phyloP scores from a whole-genome alignment of 345 rosid species.

The Eucalyptus brandiana region DNA sequence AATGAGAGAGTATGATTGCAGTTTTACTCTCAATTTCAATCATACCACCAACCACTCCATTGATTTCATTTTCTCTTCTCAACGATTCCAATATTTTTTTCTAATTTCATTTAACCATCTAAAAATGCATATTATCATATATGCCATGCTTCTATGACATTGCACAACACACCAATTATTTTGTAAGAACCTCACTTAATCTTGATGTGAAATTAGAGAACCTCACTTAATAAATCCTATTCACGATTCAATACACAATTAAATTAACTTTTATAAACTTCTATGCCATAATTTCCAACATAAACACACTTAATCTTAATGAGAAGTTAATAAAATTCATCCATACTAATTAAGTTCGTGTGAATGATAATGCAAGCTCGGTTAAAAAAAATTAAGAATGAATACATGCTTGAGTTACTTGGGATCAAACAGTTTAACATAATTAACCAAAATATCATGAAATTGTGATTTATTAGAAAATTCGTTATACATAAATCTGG shows the following conservation, averaged over 20 bases:
- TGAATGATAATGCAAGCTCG: rapidly evolving
- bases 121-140: neutral
- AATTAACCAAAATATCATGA: neutral
- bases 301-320: neutral
- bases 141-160: neutral
- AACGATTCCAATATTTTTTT: neutral
- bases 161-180: neutral
- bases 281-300: neutral
- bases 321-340: neutral
- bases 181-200: neutral
- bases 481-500: neutral
- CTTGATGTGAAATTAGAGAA: neutral
- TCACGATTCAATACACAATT: neutral
- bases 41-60: neutral
- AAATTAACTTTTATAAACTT: neutral
- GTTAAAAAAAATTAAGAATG: neutral
- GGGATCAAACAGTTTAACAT: neutral
- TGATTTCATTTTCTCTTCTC: neutral
- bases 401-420: neutral
- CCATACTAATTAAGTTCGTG: neutral
- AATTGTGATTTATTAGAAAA: neutral
- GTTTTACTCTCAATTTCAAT: neutral
- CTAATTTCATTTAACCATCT: neutral
- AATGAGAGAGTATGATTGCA: neutral
- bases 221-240: too few relatives aligned